These are phyloP conservation scores for Geotrichum australiense DNA, from an alignment of 1,139 yeast genomes.

Conservation along the genomic window DNA sequence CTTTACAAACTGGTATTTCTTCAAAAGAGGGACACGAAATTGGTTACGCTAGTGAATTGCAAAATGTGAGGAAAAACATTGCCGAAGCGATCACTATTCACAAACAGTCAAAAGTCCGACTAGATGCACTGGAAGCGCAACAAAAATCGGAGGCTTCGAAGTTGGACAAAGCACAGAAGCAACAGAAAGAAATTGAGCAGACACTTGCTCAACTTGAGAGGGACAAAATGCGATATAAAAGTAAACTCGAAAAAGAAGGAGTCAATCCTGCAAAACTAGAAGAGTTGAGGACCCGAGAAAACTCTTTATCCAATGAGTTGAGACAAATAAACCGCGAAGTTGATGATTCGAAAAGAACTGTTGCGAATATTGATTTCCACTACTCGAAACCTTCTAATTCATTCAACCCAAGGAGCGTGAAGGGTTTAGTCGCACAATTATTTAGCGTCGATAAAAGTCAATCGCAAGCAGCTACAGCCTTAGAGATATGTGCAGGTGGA, in stretches of 20 bases:
- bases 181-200: conserved; percentile 40
- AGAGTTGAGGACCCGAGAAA: conserved; percentile 40
- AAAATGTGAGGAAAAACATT: conserved; percentile 53
- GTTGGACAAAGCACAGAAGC: conserved; percentile 48
- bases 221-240: conserved; percentile 39
- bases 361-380: conserved; percentile 69
- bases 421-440: conserved; percentile 86
- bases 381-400: conserved; percentile 54
- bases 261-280: conserved; percentile 47
- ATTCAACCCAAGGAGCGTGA: conserved; percentile 55
- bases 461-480: conserved; percentile 63
- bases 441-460: conserved; percentile 58
- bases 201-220: conserved; percentile 40
- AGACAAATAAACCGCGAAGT: conserved; percentile 44
- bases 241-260: conserved; percentile 48
- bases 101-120: conserved; percentile 55
- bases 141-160: conserved; percentile 47
- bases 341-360: conserved; percentile 54
- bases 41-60: conserved; percentile 72
- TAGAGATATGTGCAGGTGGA: conserved; percentile 94
- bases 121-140: conserved; percentile 51
- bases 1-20: conserved; percentile 85
- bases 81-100: conserved; percentile 51
- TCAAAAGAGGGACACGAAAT: conserved; percentile 73
- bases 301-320: conserved; percentile 31